Evolutionary conservation across 1,284 basidiomycete species (phyloP).

Genomic region (Puccinia sorghi): DNA sequence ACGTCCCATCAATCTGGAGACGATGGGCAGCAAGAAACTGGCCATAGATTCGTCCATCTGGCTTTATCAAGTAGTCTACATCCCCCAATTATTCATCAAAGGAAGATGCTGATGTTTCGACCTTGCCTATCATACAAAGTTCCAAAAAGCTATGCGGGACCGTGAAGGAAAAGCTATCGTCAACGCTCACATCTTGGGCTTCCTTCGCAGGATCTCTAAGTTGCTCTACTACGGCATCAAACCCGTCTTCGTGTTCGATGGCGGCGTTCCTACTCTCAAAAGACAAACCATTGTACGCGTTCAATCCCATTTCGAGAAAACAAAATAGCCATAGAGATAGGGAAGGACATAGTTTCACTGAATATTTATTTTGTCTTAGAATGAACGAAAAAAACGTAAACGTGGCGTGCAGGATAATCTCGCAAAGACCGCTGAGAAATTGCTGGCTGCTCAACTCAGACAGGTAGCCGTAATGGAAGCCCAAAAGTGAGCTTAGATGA

Average conservation of each 20-base stretch:
- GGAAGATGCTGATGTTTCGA: not conserved
- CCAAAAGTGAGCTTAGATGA: conserved; percentile 59
- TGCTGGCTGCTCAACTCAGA: conserved; percentile 90
- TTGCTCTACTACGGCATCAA: conserved; percentile 94
- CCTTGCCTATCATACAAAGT: conserved; percentile 61
- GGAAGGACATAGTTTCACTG: not conserved
- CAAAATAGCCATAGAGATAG: not conserved
- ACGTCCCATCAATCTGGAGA: conserved; percentile 57
- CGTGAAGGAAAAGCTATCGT: conserved; percentile 86
- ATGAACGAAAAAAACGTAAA: conserved; percentile 50
- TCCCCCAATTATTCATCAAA: conserved; percentile 24
- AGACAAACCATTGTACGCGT: conserved; percentile 75
- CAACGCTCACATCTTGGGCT: conserved; percentile 94
- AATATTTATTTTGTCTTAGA: conserved; percentile 11
- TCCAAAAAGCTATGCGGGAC: conserved; percentile 98
- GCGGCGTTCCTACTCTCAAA: conserved; percentile 85
- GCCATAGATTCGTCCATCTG: conserved; percentile 96
- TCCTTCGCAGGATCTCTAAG: conserved; percentile 88
- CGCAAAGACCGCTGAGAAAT: conserved; percentile 67
- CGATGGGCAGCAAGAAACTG: conserved; percentile 58
- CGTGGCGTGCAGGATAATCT: conserved; percentile 57
- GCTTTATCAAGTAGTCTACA: conserved; percentile 68
- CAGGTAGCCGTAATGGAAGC: conserved; percentile 81
- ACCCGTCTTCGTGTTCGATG: conserved; percentile 94
- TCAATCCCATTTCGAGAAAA: not conserved